phyloP scores from a whole-genome alignment of 495 filamentous ascomycete genomes.

The Talaromyces thailandensis region DNA sequence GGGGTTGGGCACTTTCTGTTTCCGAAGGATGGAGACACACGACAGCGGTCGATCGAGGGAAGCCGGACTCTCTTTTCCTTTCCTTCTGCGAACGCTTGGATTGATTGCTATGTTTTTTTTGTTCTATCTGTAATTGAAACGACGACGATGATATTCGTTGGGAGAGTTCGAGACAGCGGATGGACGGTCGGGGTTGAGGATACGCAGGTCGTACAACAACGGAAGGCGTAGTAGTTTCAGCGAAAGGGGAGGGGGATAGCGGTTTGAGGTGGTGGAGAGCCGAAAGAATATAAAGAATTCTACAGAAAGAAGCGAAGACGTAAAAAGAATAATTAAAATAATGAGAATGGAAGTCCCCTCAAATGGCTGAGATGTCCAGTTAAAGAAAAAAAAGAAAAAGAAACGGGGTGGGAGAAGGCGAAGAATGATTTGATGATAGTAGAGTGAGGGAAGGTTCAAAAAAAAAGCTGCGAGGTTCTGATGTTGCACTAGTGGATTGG shows the following conservation, averaged over 20 bases:
- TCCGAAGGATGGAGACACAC: not conserved
- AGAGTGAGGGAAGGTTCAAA: not conserved
- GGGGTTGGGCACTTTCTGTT: not conserved
- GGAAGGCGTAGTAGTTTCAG: constrained; percentile 1
- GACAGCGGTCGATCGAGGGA: not conserved
- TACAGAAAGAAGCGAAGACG: constrained; percentile 7
- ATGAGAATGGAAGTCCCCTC: not conserved
- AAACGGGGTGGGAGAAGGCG: constrained; percentile 9
- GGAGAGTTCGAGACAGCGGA: not conserved
- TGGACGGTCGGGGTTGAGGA: not conserved
- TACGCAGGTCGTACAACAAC: not conserved
- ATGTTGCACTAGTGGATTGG: constrained; percentile 13
- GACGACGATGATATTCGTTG: not conserved
- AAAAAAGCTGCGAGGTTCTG: constrained; percentile 13
- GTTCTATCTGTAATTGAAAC: not conserved
- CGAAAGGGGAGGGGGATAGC: not conserved
- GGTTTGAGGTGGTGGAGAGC: not conserved
- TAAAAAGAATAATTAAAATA: constrained; percentile 11
- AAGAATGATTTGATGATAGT: not conserved
- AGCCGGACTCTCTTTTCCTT: not conserved
- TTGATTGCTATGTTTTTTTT: not conserved
- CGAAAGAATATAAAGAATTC: constrained; percentile 9
- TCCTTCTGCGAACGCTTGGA: not conserved
- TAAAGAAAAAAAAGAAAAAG: constrained; percentile 1
- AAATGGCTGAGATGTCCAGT: not conserved